These are phyloP conservation scores for Prunus salicina DNA, from an alignment of 306 rosid genomes.

Conservation along the genomic window DNA sequence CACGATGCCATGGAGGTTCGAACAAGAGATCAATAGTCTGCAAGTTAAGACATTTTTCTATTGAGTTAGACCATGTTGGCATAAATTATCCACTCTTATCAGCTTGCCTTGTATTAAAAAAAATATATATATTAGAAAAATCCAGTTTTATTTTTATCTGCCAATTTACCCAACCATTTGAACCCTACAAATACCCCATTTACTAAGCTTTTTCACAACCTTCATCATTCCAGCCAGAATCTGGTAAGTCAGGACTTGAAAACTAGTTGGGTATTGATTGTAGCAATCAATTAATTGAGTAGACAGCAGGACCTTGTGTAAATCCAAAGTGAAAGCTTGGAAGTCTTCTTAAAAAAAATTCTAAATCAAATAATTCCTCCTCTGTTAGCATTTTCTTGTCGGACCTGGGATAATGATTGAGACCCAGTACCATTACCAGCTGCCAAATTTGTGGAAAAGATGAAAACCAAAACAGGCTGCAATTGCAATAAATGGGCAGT, in stretches of 20 bases:
- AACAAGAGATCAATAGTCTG: accelerated
- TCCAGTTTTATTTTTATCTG: too few relatives aligned
- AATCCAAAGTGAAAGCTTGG: constrained; percentile 5
- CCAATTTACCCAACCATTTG: background rate
- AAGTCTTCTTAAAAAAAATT: background rate
- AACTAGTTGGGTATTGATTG: background rate
- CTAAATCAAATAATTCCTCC: constrained; percentile 14
- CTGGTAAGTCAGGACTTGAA: background rate
- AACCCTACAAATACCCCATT: background rate
- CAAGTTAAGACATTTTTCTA: accelerated
- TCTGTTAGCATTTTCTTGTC: constrained; percentile 3
- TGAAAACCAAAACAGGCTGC: background rate
- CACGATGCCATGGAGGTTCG: accelerated
- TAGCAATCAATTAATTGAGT: background rate
- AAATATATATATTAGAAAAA: too few relatives aligned
- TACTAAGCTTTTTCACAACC: background rate
- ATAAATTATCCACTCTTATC: too few relatives aligned
- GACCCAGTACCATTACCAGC: constrained; percentile 17
- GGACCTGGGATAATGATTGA: constrained; percentile 13
- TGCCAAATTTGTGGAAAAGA: background rate
- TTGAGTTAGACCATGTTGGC: accelerated
- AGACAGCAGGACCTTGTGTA: background rate
- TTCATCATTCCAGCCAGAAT: background rate
- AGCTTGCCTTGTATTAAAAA: too few relatives aligned
- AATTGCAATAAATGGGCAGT: background rate